phyloP scores from a whole-genome alignment of 1,284 basidiomycete species.

The Ceratobasidium sp. region DNA sequence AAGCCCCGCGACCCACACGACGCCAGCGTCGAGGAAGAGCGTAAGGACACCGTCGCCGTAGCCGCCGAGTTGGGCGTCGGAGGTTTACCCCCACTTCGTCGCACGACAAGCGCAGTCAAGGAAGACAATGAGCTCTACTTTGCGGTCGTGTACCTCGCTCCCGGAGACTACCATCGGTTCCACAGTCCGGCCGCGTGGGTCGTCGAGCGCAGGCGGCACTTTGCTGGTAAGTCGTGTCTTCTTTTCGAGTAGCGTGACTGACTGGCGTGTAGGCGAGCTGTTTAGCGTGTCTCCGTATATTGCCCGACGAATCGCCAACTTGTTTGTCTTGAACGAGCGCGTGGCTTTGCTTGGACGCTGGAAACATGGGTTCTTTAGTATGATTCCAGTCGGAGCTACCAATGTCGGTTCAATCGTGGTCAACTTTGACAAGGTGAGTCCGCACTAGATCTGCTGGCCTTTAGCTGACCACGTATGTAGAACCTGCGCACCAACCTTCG shows the following conservation, averaged over 20 bases:
- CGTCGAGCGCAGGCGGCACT: conserved; percentile 93
- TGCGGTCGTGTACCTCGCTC: conserved; percentile 95
- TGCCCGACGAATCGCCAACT: conserved; percentile 87
- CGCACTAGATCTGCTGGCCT: neutral
- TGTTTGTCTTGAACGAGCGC: conserved; percentile 97
- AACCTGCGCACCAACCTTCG: conserved; percentile 84
- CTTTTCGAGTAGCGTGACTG: neutral
- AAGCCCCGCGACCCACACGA: conserved; percentile 15
- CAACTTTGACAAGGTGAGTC: conserved; percentile 87
- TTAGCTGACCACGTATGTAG: conserved; percentile 47
- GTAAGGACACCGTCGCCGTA: conserved; percentile 51
- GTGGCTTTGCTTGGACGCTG: conserved; percentile 96
- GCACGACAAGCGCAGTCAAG: conserved; percentile 52
- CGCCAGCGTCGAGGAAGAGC: conserved; percentile 1
- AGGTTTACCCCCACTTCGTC: conserved; percentile 47
- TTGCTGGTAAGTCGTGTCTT: conserved; percentile 67
- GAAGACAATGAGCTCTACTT: conserved; percentile 88
- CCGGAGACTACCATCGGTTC: conserved; percentile 98
- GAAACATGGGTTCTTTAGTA: conserved; percentile 95
- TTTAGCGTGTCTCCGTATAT: conserved; percentile 98
- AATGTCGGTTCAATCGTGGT: conserved; percentile 97
- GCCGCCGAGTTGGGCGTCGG: conserved; percentile 68
- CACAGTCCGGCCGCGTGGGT: conserved; percentile 97
- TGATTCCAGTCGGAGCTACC: conserved; percentile 97
- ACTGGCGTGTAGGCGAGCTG: conserved; percentile 69